These are phyloP conservation scores for Phytophthora kernoviae DNA, from an alignment of 352 stramenopile genomes.

Conservation along the genomic window DNA sequence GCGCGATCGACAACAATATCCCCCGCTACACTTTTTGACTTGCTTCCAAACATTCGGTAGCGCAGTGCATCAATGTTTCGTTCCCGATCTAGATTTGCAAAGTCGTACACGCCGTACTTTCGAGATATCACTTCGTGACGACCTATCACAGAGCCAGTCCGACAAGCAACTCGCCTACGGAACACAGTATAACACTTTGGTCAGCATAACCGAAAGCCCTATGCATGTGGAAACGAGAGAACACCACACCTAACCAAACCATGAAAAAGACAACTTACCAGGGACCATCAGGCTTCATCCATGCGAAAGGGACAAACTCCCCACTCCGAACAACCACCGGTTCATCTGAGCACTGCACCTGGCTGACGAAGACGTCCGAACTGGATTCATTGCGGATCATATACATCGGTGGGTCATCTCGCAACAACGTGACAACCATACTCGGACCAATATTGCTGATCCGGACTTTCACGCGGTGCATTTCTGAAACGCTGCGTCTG, in stretches of 20 bases:
- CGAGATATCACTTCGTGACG: slow-evolving; percentile 59
- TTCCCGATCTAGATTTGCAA: slow-evolving; percentile 82
- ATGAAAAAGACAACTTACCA: slow-evolving; percentile 46
- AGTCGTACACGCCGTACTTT: slow-evolving; percentile 81
- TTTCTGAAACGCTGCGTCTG: slow-evolving; percentile 43
- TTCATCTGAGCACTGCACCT: slow-evolving; percentile 72
- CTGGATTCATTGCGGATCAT: slow-evolving; percentile 86
- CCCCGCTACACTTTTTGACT: slow-evolving; percentile 65
- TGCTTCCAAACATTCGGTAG: slow-evolving; percentile 74
- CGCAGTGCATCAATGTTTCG: slow-evolving; percentile 73
- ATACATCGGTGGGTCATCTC: slow-evolving; percentile 85
- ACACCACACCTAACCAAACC: neutral
- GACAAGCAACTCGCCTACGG: slow-evolving; percentile 71
- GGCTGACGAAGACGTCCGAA: slow-evolving; percentile 73
- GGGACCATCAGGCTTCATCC: slow-evolving; percentile 73
- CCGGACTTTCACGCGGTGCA: slow-evolving; percentile 76
- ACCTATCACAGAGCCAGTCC: slow-evolving; percentile 50
- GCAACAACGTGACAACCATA: slow-evolving; percentile 80
- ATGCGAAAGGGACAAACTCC: slow-evolving; percentile 83
- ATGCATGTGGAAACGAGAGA: neutral
- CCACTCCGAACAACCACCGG: slow-evolving; percentile 65
- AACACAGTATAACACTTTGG: slow-evolving; percentile 8
- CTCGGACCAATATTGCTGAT: slow-evolving; percentile 80
- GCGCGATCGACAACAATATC: slow-evolving; percentile 82
- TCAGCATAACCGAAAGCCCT: neutral